phyloP scores from a whole-genome alignment of 306 rosid species.

The Lathyrus sativus region DNA sequence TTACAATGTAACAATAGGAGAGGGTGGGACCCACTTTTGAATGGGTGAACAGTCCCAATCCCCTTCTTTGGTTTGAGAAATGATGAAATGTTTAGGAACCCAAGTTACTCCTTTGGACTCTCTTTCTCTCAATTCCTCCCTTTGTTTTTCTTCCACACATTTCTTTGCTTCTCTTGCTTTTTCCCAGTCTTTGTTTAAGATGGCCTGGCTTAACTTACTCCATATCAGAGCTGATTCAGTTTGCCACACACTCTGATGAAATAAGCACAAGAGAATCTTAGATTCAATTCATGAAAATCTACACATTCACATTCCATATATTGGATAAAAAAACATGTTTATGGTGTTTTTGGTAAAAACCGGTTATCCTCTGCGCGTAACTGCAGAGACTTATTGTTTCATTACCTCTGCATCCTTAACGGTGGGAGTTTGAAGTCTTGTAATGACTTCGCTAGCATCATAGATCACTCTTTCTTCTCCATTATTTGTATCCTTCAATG shows the following conservation, averaged over 20 bases:
- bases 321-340: background rate
- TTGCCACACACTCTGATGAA: slow-evolving; percentile 51
- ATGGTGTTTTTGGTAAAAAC: no score
- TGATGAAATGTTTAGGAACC: slow-evolving; percentile 62
- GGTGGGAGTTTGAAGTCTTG: slow-evolving; percentile 58
- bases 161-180: slow-evolving; percentile 73
- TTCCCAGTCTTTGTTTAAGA: slow-evolving; percentile 60
- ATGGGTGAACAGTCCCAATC: slow-evolving; percentile 69
- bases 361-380: no score
- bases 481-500: slow-evolving; percentile 51
- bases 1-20: slow-evolving; percentile 55
- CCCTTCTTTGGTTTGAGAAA: slow-evolving; percentile 54
- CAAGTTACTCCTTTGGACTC: slow-evolving; percentile 55
- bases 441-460: slow-evolving; percentile 69
- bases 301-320: slow-evolving; percentile 4
- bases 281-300: background rate
- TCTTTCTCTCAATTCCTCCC: slow-evolving; percentile 52
- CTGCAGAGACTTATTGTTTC: no score
- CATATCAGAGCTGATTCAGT: slow-evolving; percentile 70
- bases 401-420: slow-evolving; percentile 55
- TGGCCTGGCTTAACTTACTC: slow-evolving; percentile 63
- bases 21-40: slow-evolving; percentile 58
- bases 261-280: slow-evolving; percentile 17
- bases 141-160: slow-evolving; percentile 64
- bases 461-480: slow-evolving; percentile 57